Evolutionary conservation across 192 early-diverging fungal genomes (phyloP), one percentile per base, ranked within the genome.

Genomic region (Rhizophagus clarus): DNA sequence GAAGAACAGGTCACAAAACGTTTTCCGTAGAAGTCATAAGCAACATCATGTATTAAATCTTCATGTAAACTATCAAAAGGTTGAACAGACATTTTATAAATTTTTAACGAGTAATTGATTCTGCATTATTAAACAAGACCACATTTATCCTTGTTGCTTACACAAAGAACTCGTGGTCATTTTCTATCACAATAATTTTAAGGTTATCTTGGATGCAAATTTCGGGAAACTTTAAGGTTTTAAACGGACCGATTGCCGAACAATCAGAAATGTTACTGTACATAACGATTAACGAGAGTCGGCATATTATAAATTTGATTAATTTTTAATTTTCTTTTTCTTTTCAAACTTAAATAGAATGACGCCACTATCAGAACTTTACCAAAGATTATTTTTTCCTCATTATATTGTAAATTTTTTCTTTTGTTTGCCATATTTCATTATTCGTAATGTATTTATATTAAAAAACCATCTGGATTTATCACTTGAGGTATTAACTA

Each of bases 11-110:
- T 97, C 81, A 80, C 85, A 29, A 97, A 87, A 77, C 96, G 84
- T 75, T 93, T 95, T 29, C 97, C 97, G 86, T 98, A 98, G 83
- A 90, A 96, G 86, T 98, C 94, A 83, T 96, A 98, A 2, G 90
- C 86, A 32, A 99, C 85, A 82, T 96, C 95, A 83, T 97, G 97
- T 71, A 99, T 95, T 74, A 99, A 89, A 87, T 99, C 97, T 62
- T 97, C 95, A 86, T 97, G 95, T 61, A 83, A 87, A 24, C 93
- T 89, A 60, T 94, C 89, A 81, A 96, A 90, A 37, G 32, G 26
- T 22, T 75, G 47, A 3, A 61, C 74, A 15, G 74, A 24, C 74
- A 75, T 75, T 75, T 31, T 69, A 22, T 20, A 56, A 22, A 22
- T 5, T 22, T 17, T 56, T 22, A 1, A 17, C 2, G 15, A 51